Evolutionary conservation across 2,329 filamentous ascomycete species (phyloP).

Genomic region (Pestalotiopsis fici): DNA sequence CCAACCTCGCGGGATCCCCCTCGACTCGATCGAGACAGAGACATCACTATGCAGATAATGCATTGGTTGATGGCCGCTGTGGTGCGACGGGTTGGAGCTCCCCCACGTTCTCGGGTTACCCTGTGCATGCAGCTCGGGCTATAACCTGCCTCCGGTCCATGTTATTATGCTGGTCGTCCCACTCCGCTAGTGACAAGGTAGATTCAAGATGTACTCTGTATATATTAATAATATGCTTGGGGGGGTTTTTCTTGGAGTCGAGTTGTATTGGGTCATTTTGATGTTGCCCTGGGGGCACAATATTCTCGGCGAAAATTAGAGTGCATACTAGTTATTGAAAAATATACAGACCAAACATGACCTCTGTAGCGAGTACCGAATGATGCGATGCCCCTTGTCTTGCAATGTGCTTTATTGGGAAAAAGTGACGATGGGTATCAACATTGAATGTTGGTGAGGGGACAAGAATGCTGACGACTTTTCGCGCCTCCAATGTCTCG

Average conservation of each 20-base stretch:
- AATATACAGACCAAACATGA: too few relatives aligned
- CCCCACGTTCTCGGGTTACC: conserved; percentile 22
- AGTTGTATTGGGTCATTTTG: background rate
- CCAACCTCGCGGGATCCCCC: conserved; percentile 9
- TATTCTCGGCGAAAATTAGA: too few relatives aligned
- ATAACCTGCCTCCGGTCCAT: conserved; percentile 2
- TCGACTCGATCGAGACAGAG: conserved; percentile 13
- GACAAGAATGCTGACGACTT: too few relatives aligned
- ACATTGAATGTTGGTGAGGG: too few relatives aligned
- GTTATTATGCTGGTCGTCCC: background rate
- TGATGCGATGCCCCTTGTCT: too few relatives aligned
- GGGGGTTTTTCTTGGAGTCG: background rate
- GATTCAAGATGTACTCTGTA: background rate
- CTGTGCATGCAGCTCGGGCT: background rate
- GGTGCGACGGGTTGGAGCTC: conserved; percentile 3
- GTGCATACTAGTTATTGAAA: too few relatives aligned
- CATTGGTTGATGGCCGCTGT: background rate
- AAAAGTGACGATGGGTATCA: too few relatives aligned
- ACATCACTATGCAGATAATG: conserved; percentile 22
- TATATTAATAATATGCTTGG: background rate
- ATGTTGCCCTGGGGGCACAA: too few relatives aligned
- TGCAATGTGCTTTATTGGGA: too few relatives aligned
- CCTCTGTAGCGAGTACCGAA: too few relatives aligned
- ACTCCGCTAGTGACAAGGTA: background rate
- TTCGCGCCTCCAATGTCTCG: background rate